These are phyloP conservation scores for Podospora appendiculata DNA, from an alignment of 495 filamentous ascomycete genomes.

Conservation along the genomic window DNA sequence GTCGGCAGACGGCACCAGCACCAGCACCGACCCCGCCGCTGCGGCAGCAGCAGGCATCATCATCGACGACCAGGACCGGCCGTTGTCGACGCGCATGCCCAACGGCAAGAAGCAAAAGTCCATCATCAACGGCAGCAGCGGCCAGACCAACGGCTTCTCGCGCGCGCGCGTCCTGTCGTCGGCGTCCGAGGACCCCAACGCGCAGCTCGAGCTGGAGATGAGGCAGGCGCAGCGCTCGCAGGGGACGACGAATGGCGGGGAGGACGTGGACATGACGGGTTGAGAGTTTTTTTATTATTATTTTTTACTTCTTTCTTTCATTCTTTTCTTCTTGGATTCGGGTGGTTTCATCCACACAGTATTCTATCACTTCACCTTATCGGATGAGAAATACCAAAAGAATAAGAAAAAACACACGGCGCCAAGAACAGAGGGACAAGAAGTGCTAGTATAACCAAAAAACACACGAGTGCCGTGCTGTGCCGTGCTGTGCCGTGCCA, in stretches of 20 bases:
- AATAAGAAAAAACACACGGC: too few species aligned
- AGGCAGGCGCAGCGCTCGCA: constrained; percentile 20
- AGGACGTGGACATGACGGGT: constrained; percentile 54
- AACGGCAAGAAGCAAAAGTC: constrained; percentile 39
- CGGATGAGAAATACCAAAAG: too few species aligned
- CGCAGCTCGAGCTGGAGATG: constrained; percentile 42
- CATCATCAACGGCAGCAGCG: constrained; percentile 11
- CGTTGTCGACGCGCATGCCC: constrained; percentile 3
- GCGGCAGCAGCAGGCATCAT: neutral
- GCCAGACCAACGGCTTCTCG: constrained; percentile 9
- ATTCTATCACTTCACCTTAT: too few species aligned
- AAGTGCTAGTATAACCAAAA: too few species aligned
- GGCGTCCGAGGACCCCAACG: constrained; percentile 30
- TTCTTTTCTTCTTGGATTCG: neutral
- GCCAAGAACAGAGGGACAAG: too few species aligned
- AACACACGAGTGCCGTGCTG: too few species aligned
- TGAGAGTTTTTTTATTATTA: constrained; percentile 8
- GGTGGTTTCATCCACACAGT: neutral
- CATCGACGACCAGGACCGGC: neutral
- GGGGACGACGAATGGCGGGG: constrained; percentile 5
- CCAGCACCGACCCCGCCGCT: constrained; percentile 5
- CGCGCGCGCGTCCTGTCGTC: constrained; percentile 9
- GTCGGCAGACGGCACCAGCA: neutral
- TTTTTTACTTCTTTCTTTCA: neutral
- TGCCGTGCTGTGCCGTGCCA: too few species aligned